A percentile compares a stretch with the other conserved stretches of the same genome.
Conservation (phyloP, 2,329 filamentous ascomycete species). For the Hypoxylon rubiginosum region DNA sequence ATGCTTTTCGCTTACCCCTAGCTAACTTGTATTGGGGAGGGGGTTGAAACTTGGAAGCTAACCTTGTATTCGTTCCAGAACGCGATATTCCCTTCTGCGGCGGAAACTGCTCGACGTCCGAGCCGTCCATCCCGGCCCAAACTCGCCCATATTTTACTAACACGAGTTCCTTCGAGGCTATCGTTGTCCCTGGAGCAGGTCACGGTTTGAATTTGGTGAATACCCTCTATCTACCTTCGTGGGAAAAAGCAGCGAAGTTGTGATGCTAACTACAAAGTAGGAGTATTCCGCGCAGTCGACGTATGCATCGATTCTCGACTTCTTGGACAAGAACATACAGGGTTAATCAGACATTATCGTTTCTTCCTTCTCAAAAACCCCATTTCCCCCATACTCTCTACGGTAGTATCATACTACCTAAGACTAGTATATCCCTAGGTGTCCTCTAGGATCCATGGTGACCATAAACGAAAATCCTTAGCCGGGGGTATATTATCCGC, state of each 20-base stretch:
- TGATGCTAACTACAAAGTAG: slow-evolving; percentile 9
- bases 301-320: slow-evolving; percentile 56
- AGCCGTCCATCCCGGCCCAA: slow-evolving; percentile 57
- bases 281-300: slow-evolving; percentile 52
- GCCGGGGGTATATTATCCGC: no score
- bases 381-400: neutral
- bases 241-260: neutral
- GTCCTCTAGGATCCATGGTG: neutral
- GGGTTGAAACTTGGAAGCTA: neutral
- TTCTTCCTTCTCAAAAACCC: neutral
- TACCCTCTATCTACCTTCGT: neutral
- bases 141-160: slow-evolving; percentile 59
- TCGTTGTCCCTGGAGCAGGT: slow-evolving; percentile 65
- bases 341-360: neutral
- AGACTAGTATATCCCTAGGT: neutral
- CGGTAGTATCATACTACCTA: neutral
- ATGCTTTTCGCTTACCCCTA: neutral
- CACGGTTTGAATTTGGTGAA: slow-evolving; percentile 65
- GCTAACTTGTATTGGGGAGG: neutral
- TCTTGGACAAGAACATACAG: slow-evolving; percentile 49
- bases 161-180: slow-evolving; percentile 63
- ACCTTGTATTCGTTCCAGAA: slow-evolving; percentile 48
- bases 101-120: slow-evolving; percentile 66
- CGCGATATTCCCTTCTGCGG: slow-evolving; percentile 71
- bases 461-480: neutral